Base-by-base conservation (phyloP, 345 rosid genomes). In the Syzygium grande region DNA sequence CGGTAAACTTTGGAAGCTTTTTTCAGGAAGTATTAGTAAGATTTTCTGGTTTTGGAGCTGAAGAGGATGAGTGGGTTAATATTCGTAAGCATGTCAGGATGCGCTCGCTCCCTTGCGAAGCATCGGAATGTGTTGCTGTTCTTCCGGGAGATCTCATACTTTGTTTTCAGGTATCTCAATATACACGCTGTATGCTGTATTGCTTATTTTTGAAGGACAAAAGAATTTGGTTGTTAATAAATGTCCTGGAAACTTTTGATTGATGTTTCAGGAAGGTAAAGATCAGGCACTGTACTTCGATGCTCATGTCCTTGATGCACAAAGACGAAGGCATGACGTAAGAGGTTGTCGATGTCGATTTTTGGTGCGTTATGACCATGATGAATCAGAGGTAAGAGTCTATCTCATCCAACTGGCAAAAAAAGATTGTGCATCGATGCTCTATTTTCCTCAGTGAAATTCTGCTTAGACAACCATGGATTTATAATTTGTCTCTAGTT, bases 341-440 rank as follows among this genome's bases (percentile, higher is more conserved):
- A 96, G 99, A 92, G 99, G 99, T 87, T 98, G 99, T 88, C 98
- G 98, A 21, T 98, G 99, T 93, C 93, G 99, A 89, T 97, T 97
- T 91, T 92, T 97, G 91, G 99, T 98, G 90, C 98, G 98, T 83
- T 98, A 98, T 88, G 96, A 94, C 92, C 99, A 98, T 85, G 99
- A 98, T 90, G 98, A 94, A 46, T 92, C 98, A 41, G 99, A 98
- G 99, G 99, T 97, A 91, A 84, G 83, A 73, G 49, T 19, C 80
- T 38, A 38, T 73, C 21, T 73, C 49, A 21, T 19, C 83, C 83
- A 73, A 34, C 14, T 73, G 49, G 49, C 83, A 9, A 73, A 73
- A 73, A 38, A 38, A 73, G 83, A 73, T 73, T 38, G 38, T 73
- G 83, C 83, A 73, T 34, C 21, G 14, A 73, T 73, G 83, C 83